Evolutionary conservation across 768 basidiomycete species (phyloP), one percentile per base, ranked within the genome.

Genomic region (Cystobasidium onofrii): DNA sequence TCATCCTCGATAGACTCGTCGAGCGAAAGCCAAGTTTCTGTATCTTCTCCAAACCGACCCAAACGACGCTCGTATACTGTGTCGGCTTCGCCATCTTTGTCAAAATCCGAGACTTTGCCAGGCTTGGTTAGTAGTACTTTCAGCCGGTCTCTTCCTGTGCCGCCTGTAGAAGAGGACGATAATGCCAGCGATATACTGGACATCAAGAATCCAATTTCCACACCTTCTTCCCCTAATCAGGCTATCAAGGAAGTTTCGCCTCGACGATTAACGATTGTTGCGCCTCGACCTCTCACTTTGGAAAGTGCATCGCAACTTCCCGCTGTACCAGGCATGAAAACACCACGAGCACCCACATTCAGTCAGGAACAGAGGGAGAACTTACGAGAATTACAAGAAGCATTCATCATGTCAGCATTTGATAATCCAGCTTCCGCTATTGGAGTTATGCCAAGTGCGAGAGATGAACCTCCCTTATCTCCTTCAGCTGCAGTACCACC

Each of bases 31-130:
- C 25, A 27, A 54, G 46, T 25, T 27, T 25, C 43, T 54, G 1
- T 20, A 7, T 25, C 27, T n/a, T 54, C 66, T 20, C 39, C n/a
- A n/a, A n/a, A n/a, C 25, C 41, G 66, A 3, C n/a, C 23, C 4
- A 69, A 69, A 36, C 66, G 66, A 41, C 66, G 66, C 36, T 69
- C 66, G 10, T 52, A 71, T 44, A 69, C 69, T n/a, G 55, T 60
- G 4, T 71, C 69, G 15, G 33, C 33, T 15, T 29, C 55, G 55
- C 33, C 50, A 57, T 23, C 55, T 23, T 9, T 41, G 13, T n/a
- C 54, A 7, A 12, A n/a, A 15, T 55, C 27, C 6, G 15, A 31
- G 29, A 55, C 69, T 44, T 60, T 9, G 7, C 33, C 33, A 33
- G 9, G 4, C 54, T 60, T 15, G 10, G 18, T 23, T 12, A 34